Base-by-base conservation (phyloP, 352 stramenopile genomes). In the Globisporangium carolinianum region DNA sequence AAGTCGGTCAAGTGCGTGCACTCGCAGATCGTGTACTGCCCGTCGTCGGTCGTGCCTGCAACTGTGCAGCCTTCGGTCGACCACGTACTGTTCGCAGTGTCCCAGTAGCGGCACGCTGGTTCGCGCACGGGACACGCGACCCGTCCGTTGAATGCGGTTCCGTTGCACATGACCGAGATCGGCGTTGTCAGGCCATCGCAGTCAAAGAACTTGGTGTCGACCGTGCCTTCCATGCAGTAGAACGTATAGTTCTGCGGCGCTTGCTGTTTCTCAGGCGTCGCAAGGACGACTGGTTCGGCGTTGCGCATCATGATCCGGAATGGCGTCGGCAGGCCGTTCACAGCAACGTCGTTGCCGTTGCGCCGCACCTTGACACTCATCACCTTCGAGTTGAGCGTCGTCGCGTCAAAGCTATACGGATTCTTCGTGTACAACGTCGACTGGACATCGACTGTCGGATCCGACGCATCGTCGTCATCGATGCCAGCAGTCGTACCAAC, bases 1-100 rank as follows among this genome's bases (percentile, higher is more conserved):
- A 91, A 91, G 52, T 91, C 80, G 0, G 80, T 91, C 42, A 91
- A 63, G 63, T 91, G 80, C 14, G 68, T 84, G 57, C 80, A 91
- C 50, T 84, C 72, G 51, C 80, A 91, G 36, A 88, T 83, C 35
- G 76, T 91, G 51, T 87, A 89, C n/a, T 78, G 63, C 1, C 74
- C 73, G 36, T 89, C 73, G 35, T 72, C 71, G 3, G 74, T 86
- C 8, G 72, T 86, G 11, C 74, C 78, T 7, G 71, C 73, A 7
- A 72, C 69, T 24, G 51, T 38, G 45, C 80, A 91, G 3, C 80
- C 80, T 2, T 85, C 66, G 1, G 80, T 81, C 0, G 80, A 87
- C 80, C 80, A 91, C 4, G 55, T 61, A 14, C 65, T 71, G 42
- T 58, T 70, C 4, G 37, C 45, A 0, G 61, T 42, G 58, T 87